phyloP scores from a whole-genome alignment of 2,329 filamentous ascomycete species.

The Bipolaris bicolor region DNA sequence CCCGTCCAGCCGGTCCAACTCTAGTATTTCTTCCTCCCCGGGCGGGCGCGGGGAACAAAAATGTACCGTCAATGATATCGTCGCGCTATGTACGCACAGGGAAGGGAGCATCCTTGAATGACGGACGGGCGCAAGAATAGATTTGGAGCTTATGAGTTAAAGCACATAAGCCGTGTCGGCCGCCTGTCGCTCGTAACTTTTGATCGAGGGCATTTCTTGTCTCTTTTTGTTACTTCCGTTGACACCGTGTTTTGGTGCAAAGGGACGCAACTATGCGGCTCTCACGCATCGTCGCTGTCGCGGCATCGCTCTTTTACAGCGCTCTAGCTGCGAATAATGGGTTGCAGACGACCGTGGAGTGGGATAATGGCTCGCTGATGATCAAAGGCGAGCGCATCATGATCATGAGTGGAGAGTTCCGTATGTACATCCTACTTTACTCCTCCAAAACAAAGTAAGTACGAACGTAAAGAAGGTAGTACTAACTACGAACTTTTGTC shows the following conservation, averaged over 20 bases:
- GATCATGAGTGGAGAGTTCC: conserved; percentile 60
- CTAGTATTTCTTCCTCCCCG: conserved; percentile 1
- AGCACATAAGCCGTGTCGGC: background rate
- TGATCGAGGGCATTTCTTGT: background rate
- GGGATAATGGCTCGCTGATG: conserved; percentile 60
- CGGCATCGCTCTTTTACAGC: conserved; percentile 16
- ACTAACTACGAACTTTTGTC: background rate
- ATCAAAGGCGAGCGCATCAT: conserved; percentile 58
- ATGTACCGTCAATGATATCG: conserved; percentile 20
- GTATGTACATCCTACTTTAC: conserved; percentile 2
- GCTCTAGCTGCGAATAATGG: conserved; percentile 36
- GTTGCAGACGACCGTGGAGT: conserved; percentile 51
- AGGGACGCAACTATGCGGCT: conserved; percentile 14
- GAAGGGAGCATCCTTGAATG: background rate
- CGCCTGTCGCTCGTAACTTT: background rate
- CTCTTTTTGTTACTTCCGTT: too few species aligned
- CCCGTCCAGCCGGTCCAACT: background rate
- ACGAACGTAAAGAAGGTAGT: background rate
- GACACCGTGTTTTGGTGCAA: too few species aligned
- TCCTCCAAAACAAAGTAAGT: too few species aligned
- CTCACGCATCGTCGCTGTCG: conserved; percentile 13
- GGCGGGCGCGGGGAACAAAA: background rate
- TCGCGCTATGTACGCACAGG: background rate
- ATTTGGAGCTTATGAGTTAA: background rate
- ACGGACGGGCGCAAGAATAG: background rate